phyloP scores from a whole-genome alignment of 2,329 filamentous ascomycete species.

The Chaetomium sp. region DNA sequence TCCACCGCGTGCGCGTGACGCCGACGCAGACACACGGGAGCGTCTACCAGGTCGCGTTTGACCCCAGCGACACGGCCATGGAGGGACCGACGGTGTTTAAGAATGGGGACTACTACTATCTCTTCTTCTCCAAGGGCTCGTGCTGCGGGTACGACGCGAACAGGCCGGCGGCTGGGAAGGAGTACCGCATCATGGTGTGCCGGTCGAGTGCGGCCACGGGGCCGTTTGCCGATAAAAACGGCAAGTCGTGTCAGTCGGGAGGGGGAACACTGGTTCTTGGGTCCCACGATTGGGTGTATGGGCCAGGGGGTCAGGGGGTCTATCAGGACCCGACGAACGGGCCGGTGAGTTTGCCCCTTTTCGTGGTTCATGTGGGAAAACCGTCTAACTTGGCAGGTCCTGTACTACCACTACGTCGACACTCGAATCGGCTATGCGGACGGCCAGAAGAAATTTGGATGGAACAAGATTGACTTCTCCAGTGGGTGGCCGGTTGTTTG shows the following conservation, averaged over 20 bases:
- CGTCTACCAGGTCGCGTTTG: slow-evolving; percentile 43
- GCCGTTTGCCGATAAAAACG: slow-evolving; percentile 48
- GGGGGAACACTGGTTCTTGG: slow-evolving; percentile 54
- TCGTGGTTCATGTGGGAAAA: neutral
- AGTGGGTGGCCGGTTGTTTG: slow-evolving; percentile 18
- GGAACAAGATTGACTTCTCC: slow-evolving; percentile 17
- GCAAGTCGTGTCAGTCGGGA: slow-evolving; percentile 44
- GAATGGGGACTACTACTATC: slow-evolving; percentile 50
- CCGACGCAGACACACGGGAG: slow-evolving; percentile 29
- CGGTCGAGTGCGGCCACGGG: slow-evolving; percentile 43
- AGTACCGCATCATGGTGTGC: slow-evolving; percentile 59
- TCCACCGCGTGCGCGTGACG: slow-evolving; percentile 45
- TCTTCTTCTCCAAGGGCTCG: slow-evolving; percentile 53
- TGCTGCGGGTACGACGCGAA: slow-evolving; percentile 52
- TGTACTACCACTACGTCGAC: slow-evolving; percentile 55
- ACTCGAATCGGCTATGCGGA: slow-evolving; percentile 18
- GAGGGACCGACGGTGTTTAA: slow-evolving; percentile 51
- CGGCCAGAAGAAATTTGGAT: slow-evolving; percentile 19
- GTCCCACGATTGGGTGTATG: slow-evolving; percentile 53
- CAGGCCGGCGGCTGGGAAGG: slow-evolving; percentile 45
- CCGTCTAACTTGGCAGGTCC: slow-evolving; percentile 30
- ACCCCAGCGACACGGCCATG: slow-evolving; percentile 41
- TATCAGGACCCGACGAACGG: slow-evolving; percentile 44
- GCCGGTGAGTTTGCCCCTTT: slow-evolving; percentile 5
- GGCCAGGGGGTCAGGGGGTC: slow-evolving; percentile 57